A percentile compares a stretch with the other conserved stretches of the same genome.
These are phyloP conservation scores for Vicia villosa DNA, from an alignment of 306 rosid genomes.

Conservation along the genomic window DNA sequence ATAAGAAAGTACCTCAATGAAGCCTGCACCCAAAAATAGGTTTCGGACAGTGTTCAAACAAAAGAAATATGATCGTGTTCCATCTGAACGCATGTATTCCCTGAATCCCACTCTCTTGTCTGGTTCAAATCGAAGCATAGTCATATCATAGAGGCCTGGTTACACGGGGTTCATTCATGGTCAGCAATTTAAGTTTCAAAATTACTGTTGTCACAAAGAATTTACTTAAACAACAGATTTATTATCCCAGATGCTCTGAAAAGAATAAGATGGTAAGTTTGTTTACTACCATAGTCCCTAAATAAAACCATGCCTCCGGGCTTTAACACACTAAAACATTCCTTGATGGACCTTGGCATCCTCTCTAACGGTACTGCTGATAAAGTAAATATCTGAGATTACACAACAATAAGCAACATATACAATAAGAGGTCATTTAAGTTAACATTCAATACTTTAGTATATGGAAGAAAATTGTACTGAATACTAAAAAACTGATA, in stretches of 20 bases:
- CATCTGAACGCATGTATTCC: conserved; percentile 81
- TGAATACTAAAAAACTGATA: background rate
- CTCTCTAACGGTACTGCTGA: conserved; percentile 76
- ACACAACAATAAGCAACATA: conserved; percentile 35
- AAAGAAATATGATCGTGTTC: conserved; percentile 92
- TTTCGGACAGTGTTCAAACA: conserved; percentile 66
- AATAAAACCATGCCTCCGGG: conserved; percentile 91
- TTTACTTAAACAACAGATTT: background rate
- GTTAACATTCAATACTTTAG: background rate
- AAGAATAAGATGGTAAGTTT: conserved; percentile 1
- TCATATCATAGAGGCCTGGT: conserved; percentile 96
- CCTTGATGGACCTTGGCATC: conserved; percentile 71
- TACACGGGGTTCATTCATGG: conserved; percentile 35
- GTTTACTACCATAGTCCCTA: conserved; percentile 84
- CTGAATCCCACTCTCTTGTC: conserved; percentile 70
- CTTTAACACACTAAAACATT: conserved; percentile 70
- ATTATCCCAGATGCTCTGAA: conserved; percentile 14
- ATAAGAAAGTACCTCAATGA: conserved; percentile 64
- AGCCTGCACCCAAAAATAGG: conserved; percentile 77
- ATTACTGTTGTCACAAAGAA: conserved; percentile 17
- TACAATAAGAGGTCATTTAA: conserved; percentile 5
- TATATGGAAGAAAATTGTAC: conserved; percentile 6
- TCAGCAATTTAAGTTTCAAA: conserved; percentile 26
- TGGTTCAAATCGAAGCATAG: conserved; percentile 82
- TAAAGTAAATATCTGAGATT: conserved; percentile 79